A percentile compares a stretch with the other conserved stretches of the same genome.
Conservation (phyloP, 345 rosid genomes). For the Linum lewisii region DNA sequence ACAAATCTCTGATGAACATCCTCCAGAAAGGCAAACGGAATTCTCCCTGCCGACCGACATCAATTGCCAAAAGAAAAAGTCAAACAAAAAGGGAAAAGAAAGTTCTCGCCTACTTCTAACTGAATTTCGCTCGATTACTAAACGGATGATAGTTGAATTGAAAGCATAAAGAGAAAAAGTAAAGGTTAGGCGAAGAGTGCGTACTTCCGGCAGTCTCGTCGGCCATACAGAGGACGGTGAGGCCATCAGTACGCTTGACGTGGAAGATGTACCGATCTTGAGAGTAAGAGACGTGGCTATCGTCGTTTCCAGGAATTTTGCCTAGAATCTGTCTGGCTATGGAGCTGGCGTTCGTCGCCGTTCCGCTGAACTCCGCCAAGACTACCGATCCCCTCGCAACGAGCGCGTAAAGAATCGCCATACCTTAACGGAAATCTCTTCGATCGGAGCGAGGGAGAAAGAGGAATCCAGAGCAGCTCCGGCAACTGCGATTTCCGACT, state of each 20-base stretch:
- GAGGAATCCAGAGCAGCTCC: background rate
- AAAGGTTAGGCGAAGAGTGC: conserved; percentile 2
- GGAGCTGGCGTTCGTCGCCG: conserved; percentile 72
- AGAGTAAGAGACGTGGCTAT: conserved; percentile 77
- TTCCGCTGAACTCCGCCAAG: conserved; percentile 71
- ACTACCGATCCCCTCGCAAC: conserved; percentile 88
- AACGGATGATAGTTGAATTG: background rate
- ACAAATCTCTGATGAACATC: conserved; percentile 94
- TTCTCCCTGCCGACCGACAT: conserved; percentile 42
- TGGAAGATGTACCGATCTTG: conserved; percentile 92
- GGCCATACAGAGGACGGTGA: conserved; percentile 95
- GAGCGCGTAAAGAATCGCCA: conserved; percentile 87
- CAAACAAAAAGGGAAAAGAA: background rate
- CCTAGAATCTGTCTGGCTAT: conserved; percentile 78
- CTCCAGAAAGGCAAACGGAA: conserved; percentile 88
- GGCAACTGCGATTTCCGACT: background rate
- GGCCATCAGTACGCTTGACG: conserved; percentile 94
- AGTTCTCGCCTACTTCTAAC: background rate
- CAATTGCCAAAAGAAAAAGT: background rate
- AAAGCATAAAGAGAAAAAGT: background rate
- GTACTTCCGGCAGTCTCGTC: conserved; percentile 86
- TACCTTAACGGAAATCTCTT: conserved; percentile 12
- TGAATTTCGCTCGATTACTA: background rate
- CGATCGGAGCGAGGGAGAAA: background rate
- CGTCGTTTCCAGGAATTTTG: conserved; percentile 63